A percentile compares a stretch with the other conserved stretches of the same genome.
Evolutionary conservation across 148 eudicot genomes (phyloP).

Genomic region (Arctostaphylos glauca): DNA sequence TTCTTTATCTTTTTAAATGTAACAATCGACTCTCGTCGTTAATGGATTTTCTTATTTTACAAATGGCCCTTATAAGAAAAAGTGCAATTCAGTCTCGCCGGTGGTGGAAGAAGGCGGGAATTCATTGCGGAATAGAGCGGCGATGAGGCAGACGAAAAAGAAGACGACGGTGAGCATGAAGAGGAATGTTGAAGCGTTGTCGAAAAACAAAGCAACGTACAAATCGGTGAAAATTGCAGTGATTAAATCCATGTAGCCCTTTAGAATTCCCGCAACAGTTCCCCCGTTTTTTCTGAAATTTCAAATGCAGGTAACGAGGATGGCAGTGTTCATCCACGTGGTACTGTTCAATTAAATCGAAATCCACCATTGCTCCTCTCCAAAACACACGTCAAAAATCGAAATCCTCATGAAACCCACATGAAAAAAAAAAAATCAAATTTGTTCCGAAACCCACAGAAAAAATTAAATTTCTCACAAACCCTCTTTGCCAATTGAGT

Average conservation of each 20-base stretch:
- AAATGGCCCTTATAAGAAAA: too few relatives aligned
- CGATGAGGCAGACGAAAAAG: conserved; percentile 43
- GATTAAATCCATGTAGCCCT: conserved; percentile 65
- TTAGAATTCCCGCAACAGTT: conserved; percentile 62
- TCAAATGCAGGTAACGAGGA: conserved; percentile 56
- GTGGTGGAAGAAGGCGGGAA: conserved; percentile 39
- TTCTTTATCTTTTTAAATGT: too few relatives aligned
- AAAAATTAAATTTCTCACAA: too few relatives aligned
- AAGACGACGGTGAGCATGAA: conserved; percentile 53
- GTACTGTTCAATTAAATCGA: conserved; percentile 33
- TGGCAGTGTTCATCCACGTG: conserved; percentile 72
- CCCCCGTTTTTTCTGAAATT: conserved; percentile 60
- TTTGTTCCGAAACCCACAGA: too few relatives aligned
- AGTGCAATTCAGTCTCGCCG: conserved; percentile 7
- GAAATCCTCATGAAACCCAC: too few relatives aligned
- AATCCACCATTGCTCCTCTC: too few relatives aligned
- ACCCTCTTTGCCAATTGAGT: too few relatives aligned
- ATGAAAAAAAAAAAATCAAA: too few relatives aligned
- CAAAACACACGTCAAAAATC: too few relatives aligned
- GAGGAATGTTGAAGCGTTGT: conserved; percentile 42
- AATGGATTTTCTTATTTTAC: too few relatives aligned
- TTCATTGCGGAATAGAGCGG: conserved; percentile 51
- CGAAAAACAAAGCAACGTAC: conserved; percentile 47
- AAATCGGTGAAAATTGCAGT: conserved; percentile 69
- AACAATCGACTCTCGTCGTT: too few relatives aligned